Percentiles rank a stretch among this genome's conserved stretches.
Conservation (phyloP, 73 alveolate genomes). For the Tetrahymena thermophila region DNA sequence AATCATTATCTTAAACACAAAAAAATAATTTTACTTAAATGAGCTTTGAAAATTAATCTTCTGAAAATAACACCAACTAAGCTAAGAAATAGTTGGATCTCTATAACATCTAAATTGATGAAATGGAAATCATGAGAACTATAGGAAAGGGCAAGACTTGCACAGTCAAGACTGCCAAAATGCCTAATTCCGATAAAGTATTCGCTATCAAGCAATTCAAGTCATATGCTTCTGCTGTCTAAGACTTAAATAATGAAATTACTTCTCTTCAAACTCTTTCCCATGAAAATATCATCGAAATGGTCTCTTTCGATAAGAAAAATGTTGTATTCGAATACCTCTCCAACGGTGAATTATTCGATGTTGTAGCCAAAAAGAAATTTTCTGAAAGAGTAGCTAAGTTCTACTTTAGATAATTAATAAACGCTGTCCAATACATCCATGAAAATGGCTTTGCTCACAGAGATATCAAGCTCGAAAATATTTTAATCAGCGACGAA, state of each 20-base stretch:
- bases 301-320: not conserved
- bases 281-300: not conserved
- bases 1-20: not conserved
- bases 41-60: not conserved
- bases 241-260: not conserved
- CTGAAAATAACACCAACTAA: not conserved
- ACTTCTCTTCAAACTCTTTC: not conserved
- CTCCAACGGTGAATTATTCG: slow-evolving; percentile 22
- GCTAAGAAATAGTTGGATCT: not conserved
- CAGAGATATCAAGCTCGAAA: slow-evolving; percentile 84
- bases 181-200: not conserved
- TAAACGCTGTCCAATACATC: slow-evolving; percentile 58
- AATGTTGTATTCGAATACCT: slow-evolving; percentile 19
- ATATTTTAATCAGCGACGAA: slow-evolving; percentile 42
- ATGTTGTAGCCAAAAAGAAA: not conserved
- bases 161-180: not conserved
- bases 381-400: slow-evolving; percentile 41
- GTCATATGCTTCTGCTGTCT: not conserved
- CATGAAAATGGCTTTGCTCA: slow-evolving; percentile 68
- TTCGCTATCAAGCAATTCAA: not conserved
- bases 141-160: not conserved
- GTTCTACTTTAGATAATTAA: slow-evolving; percentile 51
- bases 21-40: not conserved
- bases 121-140: not conserved
- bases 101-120: not conserved